Base-by-base conservation (phyloP, 306 rosid genomes). In the Boehmeria nivea region DNA sequence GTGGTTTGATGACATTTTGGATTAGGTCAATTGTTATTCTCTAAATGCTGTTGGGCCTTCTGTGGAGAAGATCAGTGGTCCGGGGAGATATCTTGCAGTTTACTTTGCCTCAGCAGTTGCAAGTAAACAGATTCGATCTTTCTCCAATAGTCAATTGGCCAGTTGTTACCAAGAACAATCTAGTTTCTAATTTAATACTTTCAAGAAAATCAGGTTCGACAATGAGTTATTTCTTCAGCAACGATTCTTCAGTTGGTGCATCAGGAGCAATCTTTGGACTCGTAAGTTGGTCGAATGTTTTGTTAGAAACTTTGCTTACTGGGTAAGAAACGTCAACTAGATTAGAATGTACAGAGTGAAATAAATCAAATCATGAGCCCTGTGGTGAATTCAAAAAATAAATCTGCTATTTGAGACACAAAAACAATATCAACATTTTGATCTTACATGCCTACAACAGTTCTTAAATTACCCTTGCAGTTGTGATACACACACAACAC, bases 211-310 rank as follows among this genome's bases (percentile, higher is more conserved):
- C 90, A 89, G 97, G 97, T 89, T 80, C 94, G 2, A 76, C 86
- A 33, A 70, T 72, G 82, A 89, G 97, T 81, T 89, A 83, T 65
- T 65, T 80, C 74, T 83, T 80, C 74, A 73, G 86, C 78, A 76
- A 65, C 70, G 77, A 70, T 57, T 94, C 95, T 57, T 70, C 95
- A 47, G 86, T 86, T 33, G 97, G 97, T 71, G 95, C 95, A 15
- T 89, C 97, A 15, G 95, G 95, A 56, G 97, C 95, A 43, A 78
- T 86, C 61, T 89, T 89, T 59, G 97, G 97, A 74, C 74, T 89
- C 53, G 97, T 89, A 74, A 77, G 89, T 79, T 46, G 23, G 46
- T 65, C 43, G n/a, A 16, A 48, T n/a, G 15, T 22, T 42, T 51
- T 43, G 43, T 31, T 53, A 27, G 48, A 18, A 8, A n/a, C 21